Evolutionary conservation across 257 asterid genomes (phyloP), one percentile per base, ranked within the genome.

Genomic region (Salvia rosmarinus): DNA sequence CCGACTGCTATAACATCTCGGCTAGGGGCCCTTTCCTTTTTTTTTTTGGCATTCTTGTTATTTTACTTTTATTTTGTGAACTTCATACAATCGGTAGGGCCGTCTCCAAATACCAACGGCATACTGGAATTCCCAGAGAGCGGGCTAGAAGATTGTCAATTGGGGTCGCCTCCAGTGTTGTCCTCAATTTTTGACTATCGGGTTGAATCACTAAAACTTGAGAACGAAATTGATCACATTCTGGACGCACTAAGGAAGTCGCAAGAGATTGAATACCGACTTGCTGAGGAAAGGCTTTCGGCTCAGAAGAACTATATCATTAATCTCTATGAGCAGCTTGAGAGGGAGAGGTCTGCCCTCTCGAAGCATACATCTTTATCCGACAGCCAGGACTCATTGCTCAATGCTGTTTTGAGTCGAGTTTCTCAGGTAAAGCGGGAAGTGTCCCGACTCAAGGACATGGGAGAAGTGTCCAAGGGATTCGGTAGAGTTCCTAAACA

Each of bases 401-500:
- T 76, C 9, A 87, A 83, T 17, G 59, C 78, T 20, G 82, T 87
- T 51, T 46, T 64, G 71, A 43, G 40, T 46, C 78, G 86, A 79
- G 69, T 83, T 17, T 78, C 82, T 19, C 85, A 81, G 81, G 61
- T 89, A 54, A 85, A 87, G 56, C 72, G 51, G 71, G 90, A 87
- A 77, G 75, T 84, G 1, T 30, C 64, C 57, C 81, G 68, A 62
- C 88, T 91, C 40, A 78, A 78, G 72, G 95, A 82, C 64, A 89
- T 89, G 95, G 81, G 80, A 66, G 82, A 73, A 66, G 90, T 85
- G 42, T 82, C 86, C 1, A 85, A 85, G 55, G 97, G 97, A 67
- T 90, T 88, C 19, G 96, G 93, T 72, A 82, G 83, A 68, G 83
- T 88, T 76, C 73, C 93, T 35, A 81, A 80, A 64, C 78, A 42